Evolutionary conservation across 441 rosid species (phyloP).

Genomic region (Pelargonium citronellum): DNA sequence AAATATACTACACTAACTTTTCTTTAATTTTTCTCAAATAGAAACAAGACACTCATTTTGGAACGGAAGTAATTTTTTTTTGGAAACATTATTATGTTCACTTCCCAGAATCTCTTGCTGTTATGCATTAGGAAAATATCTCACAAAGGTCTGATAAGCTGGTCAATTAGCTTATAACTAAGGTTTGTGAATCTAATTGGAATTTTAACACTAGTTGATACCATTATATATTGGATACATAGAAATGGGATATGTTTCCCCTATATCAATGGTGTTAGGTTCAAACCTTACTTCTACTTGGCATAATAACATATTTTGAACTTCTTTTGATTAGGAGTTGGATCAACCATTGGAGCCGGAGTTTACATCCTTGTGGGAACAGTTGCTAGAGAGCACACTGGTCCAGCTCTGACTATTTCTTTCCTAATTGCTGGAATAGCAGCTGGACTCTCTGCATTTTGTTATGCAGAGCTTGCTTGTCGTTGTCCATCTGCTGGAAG

Average conservation of each 20-base stretch:
- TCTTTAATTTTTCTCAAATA: too few species aligned
- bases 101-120: too few species aligned
- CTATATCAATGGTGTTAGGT: too few species aligned
- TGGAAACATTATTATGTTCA: too few species aligned
- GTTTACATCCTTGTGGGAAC: slow-evolving; percentile 97
- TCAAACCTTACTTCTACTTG: not conserved
- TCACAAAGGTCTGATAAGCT: too few species aligned
- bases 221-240: too few species aligned
- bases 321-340: slow-evolving; percentile 53
- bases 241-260: too few species aligned
- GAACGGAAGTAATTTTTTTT: not conserved
- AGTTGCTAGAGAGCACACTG: slow-evolving; percentile 95
- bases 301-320: slow-evolving; percentile 1
- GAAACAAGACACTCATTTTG: not conserved
- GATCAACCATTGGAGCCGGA: slow-evolving; percentile 96
- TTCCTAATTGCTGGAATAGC: slow-evolving; percentile 92
- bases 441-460: slow-evolving; percentile 88
- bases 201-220: too few species aligned
- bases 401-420: slow-evolving; percentile 80
- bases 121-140: too few species aligned
- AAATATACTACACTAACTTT: too few species aligned
- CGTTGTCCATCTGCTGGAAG: slow-evolving; percentile 99
- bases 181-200: too few species aligned
- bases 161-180: too few species aligned
- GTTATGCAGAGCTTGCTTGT: slow-evolving; percentile 93